Evolutionary conservation across 106 monocot genomes (phyloP), one percentile per base, ranked within the genome.

Genomic region (Acorus gramineus): DNA sequence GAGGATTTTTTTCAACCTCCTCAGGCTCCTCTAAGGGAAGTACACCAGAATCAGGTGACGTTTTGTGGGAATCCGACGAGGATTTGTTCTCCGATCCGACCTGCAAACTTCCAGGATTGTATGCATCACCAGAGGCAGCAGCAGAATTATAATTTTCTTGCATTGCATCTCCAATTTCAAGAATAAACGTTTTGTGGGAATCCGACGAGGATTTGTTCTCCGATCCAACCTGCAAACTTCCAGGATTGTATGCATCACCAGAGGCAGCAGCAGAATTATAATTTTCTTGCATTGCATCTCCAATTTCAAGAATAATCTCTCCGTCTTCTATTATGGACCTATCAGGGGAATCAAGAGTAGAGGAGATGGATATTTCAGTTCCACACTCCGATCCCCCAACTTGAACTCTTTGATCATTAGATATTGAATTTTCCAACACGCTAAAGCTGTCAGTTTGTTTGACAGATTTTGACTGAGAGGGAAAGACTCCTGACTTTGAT

Each of bases 311-410:
- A 11, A 91, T 69, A 73, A 85, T 91, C 74, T 91, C 90, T 8
- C 87, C 95, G 46, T 78, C 82, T 68, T 98, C 91, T 44, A 73
- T 59, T 57, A 91, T 85, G 7, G 91, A 91, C 75, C 85, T 76
- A 64, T 91, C 88, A 7, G 85, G 87, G 14, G 96, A 91, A 62
- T 88, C 96, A 42, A 91, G 90, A 28, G 90, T 87, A 3, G 96
- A 90, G 3, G 87, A 85, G 52, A 91, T 85, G 14, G 96, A 98
- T 55, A 98, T 98, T 69, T 98, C 91, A 9, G 96, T 91, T 3
- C 91, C 96, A 71, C 87, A 98, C 64, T 88, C 91, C 10, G 96
- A 98, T 49, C 64, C 56, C 42, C 82, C 80, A 68, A 69, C 42
- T 52, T 77, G 77, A 71, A 68, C 12, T 76, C 43, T 75, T 53